These are phyloP conservation scores for Candolleomyces eurysporus DNA, from an alignment of 768 basidiomycete genomes.

Conservation along the genomic window DNA sequence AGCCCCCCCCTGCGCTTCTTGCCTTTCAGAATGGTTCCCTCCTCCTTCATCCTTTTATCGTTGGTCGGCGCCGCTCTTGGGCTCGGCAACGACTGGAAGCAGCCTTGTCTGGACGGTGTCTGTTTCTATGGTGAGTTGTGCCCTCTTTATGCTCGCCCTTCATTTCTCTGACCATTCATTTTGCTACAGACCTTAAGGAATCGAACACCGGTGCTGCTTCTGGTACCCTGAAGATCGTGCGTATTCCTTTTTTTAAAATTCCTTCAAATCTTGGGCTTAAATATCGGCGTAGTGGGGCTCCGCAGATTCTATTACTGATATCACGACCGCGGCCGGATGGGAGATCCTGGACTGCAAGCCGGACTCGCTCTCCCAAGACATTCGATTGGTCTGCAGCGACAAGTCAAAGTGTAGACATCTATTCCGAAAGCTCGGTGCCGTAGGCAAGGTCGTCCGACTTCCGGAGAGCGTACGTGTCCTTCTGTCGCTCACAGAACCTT, in stretches of 20 bases:
- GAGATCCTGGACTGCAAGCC: conserved; percentile 34
- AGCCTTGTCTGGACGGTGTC: conserved; percentile 35
- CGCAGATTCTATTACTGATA: conserved; percentile 29
- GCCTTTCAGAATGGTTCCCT: neutral
- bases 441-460: conserved; percentile 34
- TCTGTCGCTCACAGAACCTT: no score
- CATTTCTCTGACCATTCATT: neutral
- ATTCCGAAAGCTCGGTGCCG: conserved; percentile 25
- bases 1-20: no score
- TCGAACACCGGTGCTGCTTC: conserved; percentile 5
- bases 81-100: conserved; percentile 41
- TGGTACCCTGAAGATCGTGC: conserved; percentile 12
- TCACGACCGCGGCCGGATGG: conserved; percentile 41
- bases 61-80: conserved; percentile 11
- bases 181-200: conserved; percentile 7
- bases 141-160: neutral
- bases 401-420: conserved; percentile 22
- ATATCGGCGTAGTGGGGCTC: conserved; percentile 18
- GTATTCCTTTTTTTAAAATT: neutral
- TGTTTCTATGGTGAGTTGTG: conserved; percentile 33
- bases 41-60: conserved; percentile 1
- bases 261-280: neutral
- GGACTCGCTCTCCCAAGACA: conserved; percentile 25
- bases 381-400: conserved; percentile 33
- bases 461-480: conserved; percentile 29